Conservation (phyloP, 2,329 filamentous ascomycete genomes). For the Diaporthe sp. region DNA sequence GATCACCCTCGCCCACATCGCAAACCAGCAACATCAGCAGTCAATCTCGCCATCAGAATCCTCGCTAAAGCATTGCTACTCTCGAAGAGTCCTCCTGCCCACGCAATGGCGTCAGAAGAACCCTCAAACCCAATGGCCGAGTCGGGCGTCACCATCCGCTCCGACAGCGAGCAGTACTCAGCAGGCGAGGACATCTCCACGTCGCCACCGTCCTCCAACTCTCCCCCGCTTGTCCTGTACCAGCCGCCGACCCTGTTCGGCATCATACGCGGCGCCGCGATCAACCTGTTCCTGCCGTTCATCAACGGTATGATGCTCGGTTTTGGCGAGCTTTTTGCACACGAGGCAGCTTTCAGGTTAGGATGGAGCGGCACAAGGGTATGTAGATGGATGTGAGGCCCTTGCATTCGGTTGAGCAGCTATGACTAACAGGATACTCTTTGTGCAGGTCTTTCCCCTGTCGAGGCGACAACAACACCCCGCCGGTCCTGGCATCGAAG, state of each 20-base stretch:
- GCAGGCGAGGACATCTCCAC: conserved; percentile 72
- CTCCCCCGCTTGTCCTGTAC: conserved; percentile 85
- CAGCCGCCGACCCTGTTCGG: conserved; percentile 90
- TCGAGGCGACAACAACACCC: conserved; percentile 74
- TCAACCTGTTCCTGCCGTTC: conserved; percentile 95
- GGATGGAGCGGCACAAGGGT: conserved; percentile 97
- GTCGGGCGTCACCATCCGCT: conserved; percentile 82
- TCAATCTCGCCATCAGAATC: neutral
- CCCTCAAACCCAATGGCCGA: conserved; percentile 72
- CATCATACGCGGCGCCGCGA: conserved; percentile 87
- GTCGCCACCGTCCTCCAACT: conserved; percentile 73
- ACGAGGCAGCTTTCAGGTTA: conserved; percentile 92
- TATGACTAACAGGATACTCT: neutral
- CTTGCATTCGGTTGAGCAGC: neutral
- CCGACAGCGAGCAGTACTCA: conserved; percentile 88
- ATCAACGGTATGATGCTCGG: conserved; percentile 99
- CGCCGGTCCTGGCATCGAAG: conserved; percentile 86
- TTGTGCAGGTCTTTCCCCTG: conserved; percentile 67
- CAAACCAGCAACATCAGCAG: neutral
- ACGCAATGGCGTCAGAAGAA: conserved; percentile 68
- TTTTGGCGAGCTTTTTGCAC: conserved; percentile 96
- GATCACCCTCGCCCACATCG: neutral
- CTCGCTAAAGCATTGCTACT: neutral
- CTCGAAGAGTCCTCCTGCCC: neutral
- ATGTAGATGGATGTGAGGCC: conserved; percentile 48